phyloP scores from a whole-genome alignment of 192 early-diverging fungal species.

The Paraglomus brasilianum region DNA sequence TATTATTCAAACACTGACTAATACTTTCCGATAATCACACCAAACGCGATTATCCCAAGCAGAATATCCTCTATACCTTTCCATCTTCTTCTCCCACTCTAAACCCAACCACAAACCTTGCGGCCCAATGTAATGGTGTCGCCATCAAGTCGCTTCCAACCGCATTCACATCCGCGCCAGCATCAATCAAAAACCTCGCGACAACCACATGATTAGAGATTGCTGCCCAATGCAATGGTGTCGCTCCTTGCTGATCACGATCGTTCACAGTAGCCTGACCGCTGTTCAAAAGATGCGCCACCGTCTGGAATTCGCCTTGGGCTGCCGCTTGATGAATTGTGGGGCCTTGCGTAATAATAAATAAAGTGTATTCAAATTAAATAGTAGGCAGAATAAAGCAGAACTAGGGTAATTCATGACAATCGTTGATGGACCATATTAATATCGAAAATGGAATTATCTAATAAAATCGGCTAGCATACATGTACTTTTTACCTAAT shows the following conservation, averaged over 20 bases:
- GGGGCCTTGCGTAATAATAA: conserved; percentile 28
- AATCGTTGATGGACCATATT: no score
- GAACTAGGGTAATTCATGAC: no score
- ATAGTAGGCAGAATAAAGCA: no score
- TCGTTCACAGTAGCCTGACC: conserved; percentile 51
- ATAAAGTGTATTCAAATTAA: no score
- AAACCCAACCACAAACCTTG: conserved; percentile 46
- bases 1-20: not conserved
- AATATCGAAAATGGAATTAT: no score
- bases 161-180: conserved; percentile 72
- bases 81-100: not conserved
- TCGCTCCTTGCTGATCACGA: conserved; percentile 66
- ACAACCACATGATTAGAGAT: conserved; percentile 70
- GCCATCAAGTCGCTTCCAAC: conserved; percentile 76
- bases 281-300: conserved; percentile 56
- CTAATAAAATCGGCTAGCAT: no score
- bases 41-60: no score
- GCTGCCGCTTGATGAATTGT: conserved; percentile 73
- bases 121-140: conserved; percentile 93
- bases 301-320: conserved; percentile 59
- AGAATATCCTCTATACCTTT: not conserved
- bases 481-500: no score
- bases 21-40: not conserved
- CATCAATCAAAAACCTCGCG: conserved; percentile 75
- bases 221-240: conserved; percentile 86